Evolutionary conservation across 345 rosid species (phyloP).

Genomic region (Rhodomyrtus tomentosa): DNA sequence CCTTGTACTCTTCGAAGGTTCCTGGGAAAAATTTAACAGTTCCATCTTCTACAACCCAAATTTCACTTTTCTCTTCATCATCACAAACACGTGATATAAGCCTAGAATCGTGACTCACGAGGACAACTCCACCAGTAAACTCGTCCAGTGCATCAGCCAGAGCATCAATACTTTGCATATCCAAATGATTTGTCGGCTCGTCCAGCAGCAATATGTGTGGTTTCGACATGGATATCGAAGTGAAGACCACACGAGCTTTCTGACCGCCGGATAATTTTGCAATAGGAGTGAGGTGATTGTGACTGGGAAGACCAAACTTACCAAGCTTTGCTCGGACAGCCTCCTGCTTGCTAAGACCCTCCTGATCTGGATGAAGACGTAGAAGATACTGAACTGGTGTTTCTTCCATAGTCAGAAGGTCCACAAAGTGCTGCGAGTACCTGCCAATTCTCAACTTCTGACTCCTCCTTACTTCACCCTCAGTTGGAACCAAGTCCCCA

Average conservation of each 20-base stretch:
- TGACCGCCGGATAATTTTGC: conserved; percentile 89
- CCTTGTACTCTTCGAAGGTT: conserved; percentile 77
- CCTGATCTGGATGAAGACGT: conserved; percentile 91
- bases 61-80: conserved; percentile 73
- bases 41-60: conserved; percentile 91
- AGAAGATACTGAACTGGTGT: conserved; percentile 95
- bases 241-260: conserved; percentile 84
- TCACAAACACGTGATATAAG: conserved; percentile 84
- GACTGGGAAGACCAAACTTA: conserved; percentile 84
- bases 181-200: conserved; percentile 93
- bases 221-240: conserved; percentile 85
- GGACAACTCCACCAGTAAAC: conserved; percentile 81
- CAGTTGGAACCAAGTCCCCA: conserved; percentile 70
- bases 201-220: conserved; percentile 86
- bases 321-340: conserved; percentile 95
- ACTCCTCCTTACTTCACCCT: conserved; percentile 80
- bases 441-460: conserved; percentile 88
- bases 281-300: conserved; percentile 84
- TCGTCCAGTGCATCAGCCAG: conserved; percentile 89
- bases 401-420: conserved; percentile 79
- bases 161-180: conserved; percentile 96
- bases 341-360: conserved; percentile 91
- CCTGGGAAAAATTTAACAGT: conserved; percentile 48
- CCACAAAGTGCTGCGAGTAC: conserved; percentile 96
- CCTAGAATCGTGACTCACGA: conserved; percentile 92